A percentile compares a stretch with the other conserved stretches of the same genome.
Evolutionary conservation across 2,329 filamentous ascomycete species (phyloP).

Genomic region (Alternaria triticina): DNA sequence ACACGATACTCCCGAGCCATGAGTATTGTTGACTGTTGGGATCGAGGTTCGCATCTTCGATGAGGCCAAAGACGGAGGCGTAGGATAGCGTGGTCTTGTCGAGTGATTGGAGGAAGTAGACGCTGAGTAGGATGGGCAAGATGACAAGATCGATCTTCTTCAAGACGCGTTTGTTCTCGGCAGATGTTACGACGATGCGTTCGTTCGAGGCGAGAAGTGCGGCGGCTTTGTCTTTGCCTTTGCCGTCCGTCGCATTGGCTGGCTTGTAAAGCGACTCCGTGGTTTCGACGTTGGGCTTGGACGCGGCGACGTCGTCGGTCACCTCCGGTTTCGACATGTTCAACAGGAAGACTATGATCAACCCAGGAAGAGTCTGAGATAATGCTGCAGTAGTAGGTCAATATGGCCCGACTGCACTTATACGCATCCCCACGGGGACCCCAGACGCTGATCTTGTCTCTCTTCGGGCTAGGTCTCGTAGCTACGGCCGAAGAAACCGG

Average conservation of each 20-base stretch:
- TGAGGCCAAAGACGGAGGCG: constrained; percentile 68
- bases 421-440: constrained; percentile 37
- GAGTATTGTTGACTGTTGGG: constrained; percentile 60
- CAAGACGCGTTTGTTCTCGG: constrained; percentile 60
- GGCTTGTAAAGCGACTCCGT: constrained; percentile 38
- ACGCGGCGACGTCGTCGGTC: neutral
- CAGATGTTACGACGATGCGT: constrained; percentile 57
- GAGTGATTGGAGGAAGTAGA: constrained; percentile 68
- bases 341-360: neutral
- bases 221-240: constrained; percentile 56
- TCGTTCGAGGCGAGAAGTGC: constrained; percentile 56
- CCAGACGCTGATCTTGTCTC: constrained; percentile 19
- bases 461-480: neutral
- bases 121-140: constrained; percentile 62
- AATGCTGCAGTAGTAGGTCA: constrained; percentile 10
- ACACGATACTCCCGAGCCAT: constrained; percentile 60
- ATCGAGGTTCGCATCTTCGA: constrained; percentile 63
- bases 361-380: neutral
- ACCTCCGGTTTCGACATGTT: constrained; percentile 26
- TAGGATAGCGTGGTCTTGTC: constrained; percentile 69
- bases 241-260: neutral
- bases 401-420: constrained; percentile 14
- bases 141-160: constrained; percentile 60
- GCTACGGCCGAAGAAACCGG: constrained; percentile 21
- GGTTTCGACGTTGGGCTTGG: constrained; percentile 34